Conservation (phyloP, 441 rosid species). For the Euphorbia celastroides region DNA sequence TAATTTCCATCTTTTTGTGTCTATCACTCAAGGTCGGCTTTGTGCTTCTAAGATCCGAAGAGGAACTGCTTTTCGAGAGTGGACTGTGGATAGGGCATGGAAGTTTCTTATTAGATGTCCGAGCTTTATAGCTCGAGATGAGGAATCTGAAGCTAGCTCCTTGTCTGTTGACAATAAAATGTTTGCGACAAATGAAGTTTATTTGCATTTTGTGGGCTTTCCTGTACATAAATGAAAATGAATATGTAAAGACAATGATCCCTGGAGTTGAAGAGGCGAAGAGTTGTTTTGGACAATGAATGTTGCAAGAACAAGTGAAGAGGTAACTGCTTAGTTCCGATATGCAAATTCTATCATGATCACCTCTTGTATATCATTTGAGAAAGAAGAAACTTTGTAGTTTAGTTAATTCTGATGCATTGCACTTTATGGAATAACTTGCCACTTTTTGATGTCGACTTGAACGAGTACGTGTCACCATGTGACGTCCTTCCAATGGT, state of each 20-base stretch:
- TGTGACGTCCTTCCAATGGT: too few relatives aligned
- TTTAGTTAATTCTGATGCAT: too few relatives aligned
- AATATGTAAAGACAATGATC: slow-evolving; percentile 28
- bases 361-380: too few relatives aligned
- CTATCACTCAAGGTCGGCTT: too few relatives aligned
- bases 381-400: background rate
- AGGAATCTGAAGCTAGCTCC: slow-evolving; percentile 98
- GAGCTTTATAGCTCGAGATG: slow-evolving; percentile 73
- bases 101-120: slow-evolving; percentile 88
- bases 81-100: slow-evolving; percentile 98
- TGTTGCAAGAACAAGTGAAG: slow-evolving; percentile 50
- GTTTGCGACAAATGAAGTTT: slow-evolving; percentile 48
- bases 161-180: slow-evolving; percentile 74
- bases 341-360: background rate
- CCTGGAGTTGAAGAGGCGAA: slow-evolving; percentile 35
- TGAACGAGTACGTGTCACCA: too few relatives aligned
- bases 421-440: slow-evolving; percentile 36
- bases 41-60: slow-evolving; percentile 87
- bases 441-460: slow-evolving; percentile 57
- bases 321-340: slow-evolving; percentile 38
- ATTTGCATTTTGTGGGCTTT: slow-evolving; percentile 44
- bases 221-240: slow-evolving; percentile 37
- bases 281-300: slow-evolving; percentile 35
- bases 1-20: too few relatives aligned
- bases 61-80: slow-evolving; percentile 86